phyloP scores from a whole-genome alignment of 2,329 filamentous ascomycete genomes.

The Rutstroemia sp. region DNA sequence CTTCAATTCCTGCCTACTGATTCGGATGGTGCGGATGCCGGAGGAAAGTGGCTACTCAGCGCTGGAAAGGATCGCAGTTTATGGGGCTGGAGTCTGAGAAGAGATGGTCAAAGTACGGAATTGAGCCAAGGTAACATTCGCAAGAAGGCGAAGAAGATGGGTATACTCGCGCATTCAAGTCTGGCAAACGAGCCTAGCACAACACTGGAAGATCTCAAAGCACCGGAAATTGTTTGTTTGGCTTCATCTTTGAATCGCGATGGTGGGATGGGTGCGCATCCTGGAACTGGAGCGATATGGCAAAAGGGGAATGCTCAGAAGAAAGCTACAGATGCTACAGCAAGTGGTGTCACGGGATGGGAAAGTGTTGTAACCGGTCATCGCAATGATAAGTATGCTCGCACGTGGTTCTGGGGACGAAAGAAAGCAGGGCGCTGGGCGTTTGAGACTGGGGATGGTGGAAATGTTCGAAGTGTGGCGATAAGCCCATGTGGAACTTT shows the following conservation, averaged over 20 bases:
- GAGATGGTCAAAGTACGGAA: conserved; percentile 89
- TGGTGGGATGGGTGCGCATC: conserved; percentile 81
- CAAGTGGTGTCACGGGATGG: conserved; percentile 81
- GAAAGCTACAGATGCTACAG: conserved; percentile 58
- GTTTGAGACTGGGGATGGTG: conserved; percentile 75
- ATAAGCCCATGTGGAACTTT: conserved; percentile 93
- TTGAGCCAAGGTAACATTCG: conserved; percentile 84
- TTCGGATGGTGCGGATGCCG: conserved; percentile 80
- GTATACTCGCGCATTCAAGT: conserved; percentile 54
- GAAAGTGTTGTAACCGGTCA: conserved; percentile 95
- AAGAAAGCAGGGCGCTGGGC: conserved; percentile 91
- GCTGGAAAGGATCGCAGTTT: conserved; percentile 83
- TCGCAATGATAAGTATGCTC: conserved; percentile 71
- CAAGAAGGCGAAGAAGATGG: conserved; percentile 82
- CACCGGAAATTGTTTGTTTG: conserved; percentile 84
- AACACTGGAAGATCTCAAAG: conserved; percentile 70
- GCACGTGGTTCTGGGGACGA: conserved; percentile 97
- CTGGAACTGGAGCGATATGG: conserved; percentile 75
- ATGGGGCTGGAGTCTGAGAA: conserved; percentile 93
- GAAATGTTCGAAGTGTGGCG: conserved; percentile 78
- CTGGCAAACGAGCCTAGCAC: conserved; percentile 53
- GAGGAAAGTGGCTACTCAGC: conserved; percentile 90
- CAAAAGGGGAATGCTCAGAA: conserved; percentile 59
- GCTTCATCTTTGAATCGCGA: conserved; percentile 90
- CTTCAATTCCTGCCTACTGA: conserved; percentile 81